A percentile compares a stretch with the other conserved stretches of the same genome.
Evolutionary conservation across 805 yeast species (phyloP).

Genomic region (Komagataella pseudopastoris): DNA sequence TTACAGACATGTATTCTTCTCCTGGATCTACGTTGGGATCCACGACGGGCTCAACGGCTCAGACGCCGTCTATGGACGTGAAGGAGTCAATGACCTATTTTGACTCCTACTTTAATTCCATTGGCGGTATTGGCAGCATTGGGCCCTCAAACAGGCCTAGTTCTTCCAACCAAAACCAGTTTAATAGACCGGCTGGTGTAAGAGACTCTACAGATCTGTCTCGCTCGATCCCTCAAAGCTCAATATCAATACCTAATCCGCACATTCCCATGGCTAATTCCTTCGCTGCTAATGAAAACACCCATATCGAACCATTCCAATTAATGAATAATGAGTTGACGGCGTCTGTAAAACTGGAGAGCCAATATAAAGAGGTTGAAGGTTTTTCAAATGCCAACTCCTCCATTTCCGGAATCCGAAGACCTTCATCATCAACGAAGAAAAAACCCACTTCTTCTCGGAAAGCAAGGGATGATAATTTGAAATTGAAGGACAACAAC

Average conservation of each 20-base stretch:
- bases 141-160: background rate
- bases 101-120: slow-evolving; percentile 1
- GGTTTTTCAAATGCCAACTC: slow-evolving; percentile 9
- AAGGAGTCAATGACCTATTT: slow-evolving; percentile 2
- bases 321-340: background rate
- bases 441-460: background rate
- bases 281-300: background rate
- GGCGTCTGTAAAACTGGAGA: background rate
- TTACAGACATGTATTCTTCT: slow-evolving; percentile 6
- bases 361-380: slow-evolving; percentile 6
- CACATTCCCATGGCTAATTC: background rate
- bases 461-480: background rate
- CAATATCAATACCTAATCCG: background rate
- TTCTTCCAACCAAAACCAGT: background rate
- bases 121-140: background rate
- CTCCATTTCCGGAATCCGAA: slow-evolving; percentile 6
- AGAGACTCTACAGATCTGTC: background rate
- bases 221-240: background rate
- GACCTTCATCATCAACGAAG: background rate
- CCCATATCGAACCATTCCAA: background rate
- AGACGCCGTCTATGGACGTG: slow-evolving; percentile 9
- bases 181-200: background rate
- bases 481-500: background rate
- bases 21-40: slow-evolving; percentile 11
- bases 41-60: slow-evolving; percentile 4